Percentiles rank a stretch among this genome's conserved stretches.
Evolutionary conservation across 768 basidiomycete genomes (phyloP).

Genomic region (Hortiboletus flavorubellus): DNA sequence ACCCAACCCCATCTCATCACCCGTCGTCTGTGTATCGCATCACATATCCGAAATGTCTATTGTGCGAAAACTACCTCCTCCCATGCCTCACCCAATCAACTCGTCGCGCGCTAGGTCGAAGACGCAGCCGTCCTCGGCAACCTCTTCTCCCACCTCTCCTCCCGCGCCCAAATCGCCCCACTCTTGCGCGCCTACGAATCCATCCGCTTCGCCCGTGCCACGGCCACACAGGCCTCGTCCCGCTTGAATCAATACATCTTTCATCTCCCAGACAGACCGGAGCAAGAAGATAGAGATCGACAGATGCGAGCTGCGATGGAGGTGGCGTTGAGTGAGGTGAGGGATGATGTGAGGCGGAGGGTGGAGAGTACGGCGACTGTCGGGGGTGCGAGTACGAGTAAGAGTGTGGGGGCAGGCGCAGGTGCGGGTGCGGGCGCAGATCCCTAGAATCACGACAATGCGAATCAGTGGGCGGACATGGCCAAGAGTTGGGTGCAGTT

Average conservation of each 20-base stretch:
- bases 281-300: conserved; percentile 48
- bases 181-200: conserved; percentile 51
- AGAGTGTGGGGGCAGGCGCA: no score
- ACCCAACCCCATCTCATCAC: background rate
- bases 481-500: no score
- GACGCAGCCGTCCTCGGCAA: conserved; percentile 42
- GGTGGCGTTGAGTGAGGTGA: conserved; percentile 29
- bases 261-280: conserved; percentile 53
- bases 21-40: background rate
- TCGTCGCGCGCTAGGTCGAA: conserved; percentile 25
- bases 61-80: no score
- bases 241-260: conserved; percentile 52
- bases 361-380: conserved; percentile 14
- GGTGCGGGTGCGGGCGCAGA: no score
- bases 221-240: conserved; percentile 46
- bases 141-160: conserved; percentile 39
- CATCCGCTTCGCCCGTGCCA: conserved; percentile 49
- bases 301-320: conserved; percentile 50
- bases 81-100: no score
- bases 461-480: no score
- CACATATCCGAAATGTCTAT: no score
- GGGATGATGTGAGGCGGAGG: conserved; percentile 4
- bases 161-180: conserved; percentile 31
- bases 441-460: no score
- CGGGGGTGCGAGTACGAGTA: background rate